Evolutionary conservation across 2,329 filamentous ascomycete genomes (phyloP), one percentile per base, ranked within the genome.

Genomic region (Cladosporium sphaerospermum): DNA sequence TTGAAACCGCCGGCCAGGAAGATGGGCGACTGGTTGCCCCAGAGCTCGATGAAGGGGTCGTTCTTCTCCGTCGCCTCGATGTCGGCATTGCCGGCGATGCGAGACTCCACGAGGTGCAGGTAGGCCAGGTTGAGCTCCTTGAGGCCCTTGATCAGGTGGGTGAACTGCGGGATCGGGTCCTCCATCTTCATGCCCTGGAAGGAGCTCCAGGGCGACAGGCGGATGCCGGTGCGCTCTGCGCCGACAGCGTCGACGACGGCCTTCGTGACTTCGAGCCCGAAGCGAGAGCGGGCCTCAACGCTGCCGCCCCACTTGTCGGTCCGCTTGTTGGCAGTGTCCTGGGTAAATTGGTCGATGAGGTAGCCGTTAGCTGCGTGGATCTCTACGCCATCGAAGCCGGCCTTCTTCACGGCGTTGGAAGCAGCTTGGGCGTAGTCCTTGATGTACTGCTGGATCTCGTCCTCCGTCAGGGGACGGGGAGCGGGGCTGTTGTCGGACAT

Each of bases 281-380:
- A 76, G 14, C 78, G 65, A 48, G 73, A 60, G 55, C 81, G 70
- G 57, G 78, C 76, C 68, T 74, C 73, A 7, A 77, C 62, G 41
- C 69, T 73, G 7, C 76, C 76, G 5, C 68, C 77, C 69, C 69
- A 78, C 48, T 45, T 60, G 55, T 79, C 77, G 2, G 69, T 78
- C 1, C 82, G 74, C 45, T 72, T 71, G 67, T 85, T 85, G 60
- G 71, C 69, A 4, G 67, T 74, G 54, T 78, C 75, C 57, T 81
- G 84, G 11, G 86, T 71, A 66, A 89, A 89, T 59, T 85, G 77
- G 53, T 78, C 77, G 8, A 86, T 66, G 1, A 89, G 73, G 62
- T 88, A 89, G 11, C 64, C 64, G 49, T 67, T 69, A 4, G 63
- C 69, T 33, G 66, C 74, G 57, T 76, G 73, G 10, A 77, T 67